Percentiles rank a stretch among this genome's conserved stretches.
Conservation (phyloP, 805 yeast genomes). For the Candida easanensis region DNA sequence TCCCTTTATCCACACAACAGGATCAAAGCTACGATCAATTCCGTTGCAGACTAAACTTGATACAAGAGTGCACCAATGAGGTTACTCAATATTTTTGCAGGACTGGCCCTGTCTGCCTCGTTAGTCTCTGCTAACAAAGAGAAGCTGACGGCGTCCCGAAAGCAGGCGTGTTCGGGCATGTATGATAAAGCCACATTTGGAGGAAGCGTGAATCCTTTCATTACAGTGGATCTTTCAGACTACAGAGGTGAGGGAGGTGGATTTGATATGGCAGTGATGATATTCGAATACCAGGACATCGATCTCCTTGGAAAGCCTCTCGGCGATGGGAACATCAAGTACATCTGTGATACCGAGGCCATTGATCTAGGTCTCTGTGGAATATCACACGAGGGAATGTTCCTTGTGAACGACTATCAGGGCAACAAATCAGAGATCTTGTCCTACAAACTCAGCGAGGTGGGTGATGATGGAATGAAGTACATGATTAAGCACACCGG, state of each 20-base stretch:
- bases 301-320: conserved; percentile 57
- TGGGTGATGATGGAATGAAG: conserved; percentile 59
- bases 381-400: conserved; percentile 52
- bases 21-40: too few species aligned
- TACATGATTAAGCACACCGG: conserved; percentile 78
- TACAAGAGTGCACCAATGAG: neutral
- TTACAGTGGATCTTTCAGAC: conserved; percentile 43
- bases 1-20: too few species aligned
- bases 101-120: conserved; percentile 1
- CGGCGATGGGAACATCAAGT: conserved; percentile 46
- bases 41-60: neutral
- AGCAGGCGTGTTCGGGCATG: conserved; percentile 87
- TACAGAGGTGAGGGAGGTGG: conserved; percentile 24
- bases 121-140: conserved; percentile 38
- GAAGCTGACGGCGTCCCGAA: conserved; percentile 43
- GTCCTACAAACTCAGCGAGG: conserved; percentile 50
- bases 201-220: conserved; percentile 67
- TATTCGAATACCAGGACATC: conserved; percentile 83
- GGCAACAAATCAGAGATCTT: conserved; percentile 52
- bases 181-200: conserved; percentile 86
- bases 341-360: conserved; percentile 74
- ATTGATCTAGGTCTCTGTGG: conserved; percentile 56
- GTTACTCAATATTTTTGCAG: neutral
- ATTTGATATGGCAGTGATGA: conserved; percentile 57
- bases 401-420: conserved; percentile 48